Base-by-base conservation (phyloP, 1,284 basidiomycete genomes). In the Ustilago nuda region DNA sequence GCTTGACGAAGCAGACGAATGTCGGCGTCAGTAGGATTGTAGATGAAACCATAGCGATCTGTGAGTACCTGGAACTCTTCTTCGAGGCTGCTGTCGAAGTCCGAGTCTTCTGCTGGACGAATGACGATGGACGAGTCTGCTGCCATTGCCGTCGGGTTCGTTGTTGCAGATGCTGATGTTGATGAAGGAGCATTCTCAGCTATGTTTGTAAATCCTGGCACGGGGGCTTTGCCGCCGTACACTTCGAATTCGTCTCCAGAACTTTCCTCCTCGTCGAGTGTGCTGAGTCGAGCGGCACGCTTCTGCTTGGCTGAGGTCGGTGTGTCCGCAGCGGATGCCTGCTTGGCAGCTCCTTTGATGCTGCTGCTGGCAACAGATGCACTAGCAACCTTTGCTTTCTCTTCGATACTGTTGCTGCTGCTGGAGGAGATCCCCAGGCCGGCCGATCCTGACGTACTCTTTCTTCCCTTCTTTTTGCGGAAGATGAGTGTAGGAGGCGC, bases 21-120 rank as follows among this genome's bases (percentile, higher is more conserved):
- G 79, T 95, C 93, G 74, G 94, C 92, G 80, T 90, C 89, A 90
- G 82, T 83, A 12, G 80, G 79, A 79, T 94, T 93, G 77, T 95
- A 97, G 82, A 97, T 92, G 87, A 98, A 98, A 0, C 96, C 96
- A 84, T 94, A 98, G n/a, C 94, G 91, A 82, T 98, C 96, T 6
- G 95, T 94, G 76, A 97, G 88, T 2, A 91, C 90, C 23, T 76
- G 53, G 9, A 76, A 63, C 52, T 91, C 89, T 46, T 90, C 89
- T 36, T 78, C 76, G 7, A 56, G 12, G 3, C 64, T 65, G 57
- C 72, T 75, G 41, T 78, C 76, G 4, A 36, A 60, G 23, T 69
- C 74, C n/a, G 70, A 66, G 4, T 62, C 68, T 17, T 67, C 69
- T 48, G 36, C 54, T 19, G 60, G 56, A 19, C 23, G 73, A 73